A percentile compares a stretch with the other conserved stretches of the same genome.
These are phyloP conservation scores for Lentinula guzmanii DNA, from an alignment of 768 basidiomycete genomes.

Conservation along the genomic window DNA sequence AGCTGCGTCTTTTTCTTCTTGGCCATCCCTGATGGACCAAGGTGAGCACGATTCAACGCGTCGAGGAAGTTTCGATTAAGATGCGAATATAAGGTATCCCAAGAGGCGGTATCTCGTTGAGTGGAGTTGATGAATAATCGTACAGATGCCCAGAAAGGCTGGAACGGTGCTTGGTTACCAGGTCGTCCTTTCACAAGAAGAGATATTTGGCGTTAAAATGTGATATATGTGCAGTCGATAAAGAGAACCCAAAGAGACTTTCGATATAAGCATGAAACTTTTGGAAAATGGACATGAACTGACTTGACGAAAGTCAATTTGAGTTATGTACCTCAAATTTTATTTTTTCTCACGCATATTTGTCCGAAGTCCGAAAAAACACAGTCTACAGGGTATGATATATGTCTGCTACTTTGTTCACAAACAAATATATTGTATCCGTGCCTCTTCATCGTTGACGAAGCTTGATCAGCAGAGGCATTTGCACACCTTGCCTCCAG, in stretches of 20 bases:
- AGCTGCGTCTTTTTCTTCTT: slow-evolving; percentile 85
- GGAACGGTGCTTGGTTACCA: background rate
- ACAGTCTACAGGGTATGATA: too few species aligned
- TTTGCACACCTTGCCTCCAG: background rate
- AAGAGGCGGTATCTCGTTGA: background rate
- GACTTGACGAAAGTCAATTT: background rate
- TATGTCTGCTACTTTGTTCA: too few species aligned
- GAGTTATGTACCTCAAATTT: background rate
- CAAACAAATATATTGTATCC: too few species aligned
- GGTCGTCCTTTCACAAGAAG: background rate
- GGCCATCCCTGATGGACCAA: slow-evolving; percentile 42
- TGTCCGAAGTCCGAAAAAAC: too few species aligned
- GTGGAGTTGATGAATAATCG: background rate
- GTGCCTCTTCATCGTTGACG: background rate
- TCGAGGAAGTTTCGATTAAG: background rate
- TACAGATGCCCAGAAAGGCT: background rate
- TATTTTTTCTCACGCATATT: background rate
- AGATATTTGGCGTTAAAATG: too few species aligned
- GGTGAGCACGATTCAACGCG: slow-evolving; percentile 3
- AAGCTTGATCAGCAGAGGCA: background rate
- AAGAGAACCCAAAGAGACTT: background rate
- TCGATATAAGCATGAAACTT: slow-evolving; percentile 1
- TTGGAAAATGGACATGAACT: background rate
- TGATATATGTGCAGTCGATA: background rate
- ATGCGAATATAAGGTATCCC: background rate